Conservation (phyloP, 768 basidiomycete species). For the Trametes cubensis region DNA sequence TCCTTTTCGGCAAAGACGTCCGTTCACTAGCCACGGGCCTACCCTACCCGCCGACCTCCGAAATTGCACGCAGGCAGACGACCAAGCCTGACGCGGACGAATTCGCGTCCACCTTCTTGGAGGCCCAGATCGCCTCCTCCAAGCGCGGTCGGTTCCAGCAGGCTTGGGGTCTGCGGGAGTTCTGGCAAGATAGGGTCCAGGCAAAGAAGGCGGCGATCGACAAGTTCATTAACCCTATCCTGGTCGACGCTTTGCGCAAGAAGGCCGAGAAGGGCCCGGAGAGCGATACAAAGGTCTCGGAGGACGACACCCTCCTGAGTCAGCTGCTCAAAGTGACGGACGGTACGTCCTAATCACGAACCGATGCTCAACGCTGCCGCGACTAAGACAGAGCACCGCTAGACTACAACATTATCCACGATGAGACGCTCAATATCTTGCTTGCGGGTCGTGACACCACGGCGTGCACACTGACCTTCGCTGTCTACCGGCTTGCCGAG, state of each 20-base stretch:
- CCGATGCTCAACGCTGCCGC: too few relatives aligned
- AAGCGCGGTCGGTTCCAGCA: slow-evolving; percentile 41
- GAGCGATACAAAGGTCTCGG: slow-evolving; percentile 26
- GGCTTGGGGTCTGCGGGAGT: slow-evolving; percentile 49
- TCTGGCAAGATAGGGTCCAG: slow-evolving; percentile 46
- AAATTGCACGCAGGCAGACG: slow-evolving; percentile 26
- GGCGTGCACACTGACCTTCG: slow-evolving; percentile 54
- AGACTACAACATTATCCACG: slow-evolving; percentile 32
- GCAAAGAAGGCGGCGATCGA: slow-evolving; percentile 44
- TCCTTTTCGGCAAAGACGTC: slow-evolving; percentile 47
- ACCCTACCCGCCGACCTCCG: slow-evolving; percentile 40
- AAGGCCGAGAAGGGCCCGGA: slow-evolving; percentile 32
- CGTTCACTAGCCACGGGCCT: slow-evolving; percentile 41
- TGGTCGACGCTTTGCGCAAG: slow-evolving; percentile 45
- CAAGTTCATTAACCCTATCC: slow-evolving; percentile 51
- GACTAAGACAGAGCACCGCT: not conserved
- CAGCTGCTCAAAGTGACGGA: slow-evolving; percentile 42
- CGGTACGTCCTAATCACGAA: slow-evolving; percentile 32
- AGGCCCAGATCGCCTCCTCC: slow-evolving; percentile 39
- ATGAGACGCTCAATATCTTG: slow-evolving; percentile 34
- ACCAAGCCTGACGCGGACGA: slow-evolving; percentile 35
- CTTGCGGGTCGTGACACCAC: slow-evolving; percentile 38
- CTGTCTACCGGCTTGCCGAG: slow-evolving; percentile 55
- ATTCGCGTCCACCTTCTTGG: slow-evolving; percentile 44
- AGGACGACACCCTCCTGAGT: slow-evolving; percentile 41